These are phyloP conservation scores for Alternaria sp. DNA, from an alignment of 2,329 filamentous ascomycete genomes.

Conservation along the genomic window DNA sequence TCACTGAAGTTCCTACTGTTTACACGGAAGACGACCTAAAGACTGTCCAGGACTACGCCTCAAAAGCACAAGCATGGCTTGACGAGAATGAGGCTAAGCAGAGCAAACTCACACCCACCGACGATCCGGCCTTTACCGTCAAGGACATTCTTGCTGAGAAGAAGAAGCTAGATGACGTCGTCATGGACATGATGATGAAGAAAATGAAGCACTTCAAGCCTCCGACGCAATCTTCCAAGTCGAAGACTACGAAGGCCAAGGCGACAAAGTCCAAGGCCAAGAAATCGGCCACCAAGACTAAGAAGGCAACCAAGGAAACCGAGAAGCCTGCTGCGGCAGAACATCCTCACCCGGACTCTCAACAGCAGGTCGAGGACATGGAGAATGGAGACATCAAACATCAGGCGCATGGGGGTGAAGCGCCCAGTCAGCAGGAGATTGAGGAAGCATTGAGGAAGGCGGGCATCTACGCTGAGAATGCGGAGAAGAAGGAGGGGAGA, in stretches of 20 bases:
- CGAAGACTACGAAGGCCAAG: conserved; percentile 34
- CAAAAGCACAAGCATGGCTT: conserved; percentile 76
- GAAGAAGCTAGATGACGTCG: conserved; percentile 74
- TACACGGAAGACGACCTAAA: conserved; percentile 79
- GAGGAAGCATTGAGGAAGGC: conserved; percentile 44
- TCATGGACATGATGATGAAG: conserved; percentile 73
- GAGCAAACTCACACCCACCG: conserved; percentile 61
- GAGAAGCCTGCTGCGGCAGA: conserved; percentile 36
- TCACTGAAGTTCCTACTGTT: conserved; percentile 56
- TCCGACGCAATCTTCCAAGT: conserved; percentile 42
- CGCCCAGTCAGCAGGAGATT: conserved; percentile 44
- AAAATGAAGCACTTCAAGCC: conserved; percentile 59
- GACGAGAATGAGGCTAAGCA: conserved; percentile 70
- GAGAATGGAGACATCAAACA: neutral
- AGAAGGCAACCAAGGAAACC: conserved; percentile 32
- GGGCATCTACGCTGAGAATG: conserved; percentile 41
- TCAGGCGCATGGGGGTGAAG: conserved; percentile 5
- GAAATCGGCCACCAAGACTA: conserved; percentile 34
- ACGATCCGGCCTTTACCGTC: conserved; percentile 78
- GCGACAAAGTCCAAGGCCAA: conserved; percentile 30
- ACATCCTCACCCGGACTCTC: conserved; percentile 37
- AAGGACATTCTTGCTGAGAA: conserved; percentile 73
- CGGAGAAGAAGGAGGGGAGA: conserved; percentile 26
- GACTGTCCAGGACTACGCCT: conserved; percentile 69
- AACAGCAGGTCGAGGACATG: neutral